Conservation (phyloP, 345 rosid genomes). For the Citrus australasica region DNA sequence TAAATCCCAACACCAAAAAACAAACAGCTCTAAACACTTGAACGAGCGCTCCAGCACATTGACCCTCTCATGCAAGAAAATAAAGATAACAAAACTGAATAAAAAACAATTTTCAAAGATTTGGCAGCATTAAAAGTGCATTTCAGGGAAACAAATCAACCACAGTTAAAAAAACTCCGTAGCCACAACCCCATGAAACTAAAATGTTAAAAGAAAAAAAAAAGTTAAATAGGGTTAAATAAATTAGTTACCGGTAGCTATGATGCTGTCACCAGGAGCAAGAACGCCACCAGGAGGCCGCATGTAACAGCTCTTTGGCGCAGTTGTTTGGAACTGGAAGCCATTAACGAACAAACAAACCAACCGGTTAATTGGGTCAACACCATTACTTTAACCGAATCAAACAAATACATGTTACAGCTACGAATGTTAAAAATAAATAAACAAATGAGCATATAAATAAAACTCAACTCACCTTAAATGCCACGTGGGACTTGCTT, state of each 20-base stretch:
- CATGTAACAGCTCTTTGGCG: slow-evolving; percentile 97
- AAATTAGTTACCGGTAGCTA: slow-evolving; percentile 71
- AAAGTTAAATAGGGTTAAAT: neutral
- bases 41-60: neutral
- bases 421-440: neutral
- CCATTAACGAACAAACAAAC: slow-evolving; percentile 2
- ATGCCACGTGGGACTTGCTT: slow-evolving; percentile 88
- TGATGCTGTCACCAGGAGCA: slow-evolving; percentile 84
- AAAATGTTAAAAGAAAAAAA: neutral
- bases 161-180: neutral
- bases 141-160: neutral
- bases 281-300: slow-evolving; percentile 96
- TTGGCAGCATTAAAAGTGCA: neutral
- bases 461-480: slow-evolving; percentile 53
- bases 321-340: slow-evolving; percentile 90
- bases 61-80: neutral
- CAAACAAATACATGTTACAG: neutral
- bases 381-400: neutral
- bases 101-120: neutral
- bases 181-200: neutral
- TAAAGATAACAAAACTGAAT: neutral
- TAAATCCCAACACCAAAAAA: neutral
- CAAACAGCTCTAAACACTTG: neutral
- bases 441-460: neutral
- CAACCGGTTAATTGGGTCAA: neutral